Base-by-base conservation (phyloP, 495 filamentous ascomycete genomes). In the Elasticomyces elasticus region DNA sequence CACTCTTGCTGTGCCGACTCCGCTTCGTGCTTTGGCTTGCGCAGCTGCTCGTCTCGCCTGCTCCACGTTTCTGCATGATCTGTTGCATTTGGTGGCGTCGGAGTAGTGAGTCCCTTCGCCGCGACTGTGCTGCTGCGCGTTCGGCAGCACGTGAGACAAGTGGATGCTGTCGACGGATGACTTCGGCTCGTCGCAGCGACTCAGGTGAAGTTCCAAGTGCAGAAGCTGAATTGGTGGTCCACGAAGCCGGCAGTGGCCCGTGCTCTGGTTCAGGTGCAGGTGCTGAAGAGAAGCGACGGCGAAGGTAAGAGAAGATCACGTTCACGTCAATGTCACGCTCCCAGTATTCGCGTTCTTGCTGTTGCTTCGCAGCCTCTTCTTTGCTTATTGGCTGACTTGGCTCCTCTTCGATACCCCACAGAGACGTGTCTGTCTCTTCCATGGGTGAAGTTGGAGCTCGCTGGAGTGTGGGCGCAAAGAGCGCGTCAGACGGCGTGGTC, bases 291-390 rank as follows among this genome's bases (percentile, higher is more conserved):
- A 94, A 92, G 58, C 87, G 86, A 17, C 78, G 82, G 45, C 79
- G 77, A 19, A 96, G 78, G 66, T 89, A 92, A 35, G 82, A 79
- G 72, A 95, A 94, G n/a, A 94, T 82, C 67, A 90, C 83, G 66
- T 80, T 81, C 54, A 94, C 76, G 60, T 94, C 87, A 4, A 94
- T 77, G 13, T 89, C 84, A 31, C 80, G 81, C 64, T 94, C 88
- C 90, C 90, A 96, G 65, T 94, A 90, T 26, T 89, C 84, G 17
- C 60, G 64, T 23, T 71, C 64, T 23, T 58, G 47, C 12, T 51
- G 24, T 12, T n/a, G 35, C 35, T 61, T 50, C 60, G 33, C 49
- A 42, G 41, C 38, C 25, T 47, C 31, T 50, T 53, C 50, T 49
- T 56, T 48, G 54, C n/a, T 49, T 45, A 41, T 54, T 49, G 54